Percentiles rank a stretch among this genome's conserved stretches.
These are phyloP conservation scores for Fusarium nelsonii DNA, from an alignment of 2,329 filamentous ascomycete genomes.

Conservation along the genomic window DNA sequence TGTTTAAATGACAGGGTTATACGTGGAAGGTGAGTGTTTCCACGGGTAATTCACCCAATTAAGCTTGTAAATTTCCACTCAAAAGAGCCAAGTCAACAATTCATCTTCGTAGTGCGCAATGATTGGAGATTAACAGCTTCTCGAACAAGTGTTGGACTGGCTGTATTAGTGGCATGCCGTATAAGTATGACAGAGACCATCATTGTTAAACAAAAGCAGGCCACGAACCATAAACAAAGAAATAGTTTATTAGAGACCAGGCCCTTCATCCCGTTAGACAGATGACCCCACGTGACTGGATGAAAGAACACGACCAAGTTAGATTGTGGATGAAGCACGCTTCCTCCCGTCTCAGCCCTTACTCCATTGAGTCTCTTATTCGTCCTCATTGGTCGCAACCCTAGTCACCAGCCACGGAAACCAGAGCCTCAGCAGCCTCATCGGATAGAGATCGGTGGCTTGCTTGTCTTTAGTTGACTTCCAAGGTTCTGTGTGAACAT, in stretches of 20 bases:
- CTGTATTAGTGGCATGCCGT: neutral
- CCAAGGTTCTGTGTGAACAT: slow-evolving; percentile 20
- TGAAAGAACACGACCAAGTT: neutral
- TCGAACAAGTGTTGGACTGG: neutral
- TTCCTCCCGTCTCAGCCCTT: slow-evolving; percentile 31
- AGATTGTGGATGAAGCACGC: slow-evolving; percentile 30
- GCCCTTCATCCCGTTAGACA: neutral
- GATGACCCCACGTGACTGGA: slow-evolving; percentile 18
- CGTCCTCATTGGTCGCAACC: slow-evolving; percentile 26
- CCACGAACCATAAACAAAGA: neutral
- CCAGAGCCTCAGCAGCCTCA: slow-evolving; percentile 46
- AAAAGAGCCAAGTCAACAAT: no score
- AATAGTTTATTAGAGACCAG: no score
- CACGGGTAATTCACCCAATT: no score
- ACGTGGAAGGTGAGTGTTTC: no score
- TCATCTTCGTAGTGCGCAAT: no score
- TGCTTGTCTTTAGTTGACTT: slow-evolving; percentile 28
- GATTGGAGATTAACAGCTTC: no score
- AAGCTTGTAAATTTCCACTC: no score
- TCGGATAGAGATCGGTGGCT: slow-evolving; percentile 40
- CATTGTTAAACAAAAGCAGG: neutral
- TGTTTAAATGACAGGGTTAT: no score
- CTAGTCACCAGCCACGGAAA: slow-evolving; percentile 42
- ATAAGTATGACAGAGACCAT: no score
- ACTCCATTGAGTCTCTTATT: slow-evolving; percentile 11